Evolutionary conservation across 225 moss, liverwort and hornwort species (phyloP).

Genomic region (Pleurozium schreberi): DNA sequence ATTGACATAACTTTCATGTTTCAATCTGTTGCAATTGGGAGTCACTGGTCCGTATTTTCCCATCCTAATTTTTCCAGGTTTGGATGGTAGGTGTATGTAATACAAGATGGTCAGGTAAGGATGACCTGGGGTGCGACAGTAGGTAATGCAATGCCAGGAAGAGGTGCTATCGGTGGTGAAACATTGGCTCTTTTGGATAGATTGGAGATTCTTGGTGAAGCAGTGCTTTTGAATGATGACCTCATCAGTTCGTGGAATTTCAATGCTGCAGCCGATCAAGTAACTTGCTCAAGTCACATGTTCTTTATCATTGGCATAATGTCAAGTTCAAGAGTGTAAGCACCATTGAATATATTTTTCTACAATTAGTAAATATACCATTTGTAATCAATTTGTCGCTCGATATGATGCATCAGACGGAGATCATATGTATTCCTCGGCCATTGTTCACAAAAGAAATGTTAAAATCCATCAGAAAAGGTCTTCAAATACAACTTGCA

Average conservation of each 20-base stretch:
- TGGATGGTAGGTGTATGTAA: conserved; percentile 45
- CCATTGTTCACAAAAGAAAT: conserved; percentile 47
- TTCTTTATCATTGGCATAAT: neutral
- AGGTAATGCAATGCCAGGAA: conserved; percentile 49
- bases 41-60: neutral
- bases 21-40: neutral
- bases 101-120: conserved; percentile 93
- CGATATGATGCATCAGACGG: conserved; percentile 38
- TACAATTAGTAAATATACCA: neutral
- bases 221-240: conserved; percentile 78
- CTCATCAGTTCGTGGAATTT: conserved; percentile 72
- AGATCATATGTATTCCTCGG: conserved; percentile 59
- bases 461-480: conserved; percentile 46
- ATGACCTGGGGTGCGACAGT: conserved; percentile 68
- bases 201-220: conserved; percentile 86
- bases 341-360: neutral
- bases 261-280: conserved; percentile 90
- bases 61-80: conserved; percentile 15
- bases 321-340: neutral
- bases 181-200: conserved; percentile 74
- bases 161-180: conserved; percentile 60
- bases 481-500: conserved; percentile 70
- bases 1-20: neutral
- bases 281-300: conserved; percentile 6
- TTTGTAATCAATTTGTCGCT: neutral